Base-by-base conservation (phyloP, 345 rosid species). In the Arabis hirsuta region DNA sequence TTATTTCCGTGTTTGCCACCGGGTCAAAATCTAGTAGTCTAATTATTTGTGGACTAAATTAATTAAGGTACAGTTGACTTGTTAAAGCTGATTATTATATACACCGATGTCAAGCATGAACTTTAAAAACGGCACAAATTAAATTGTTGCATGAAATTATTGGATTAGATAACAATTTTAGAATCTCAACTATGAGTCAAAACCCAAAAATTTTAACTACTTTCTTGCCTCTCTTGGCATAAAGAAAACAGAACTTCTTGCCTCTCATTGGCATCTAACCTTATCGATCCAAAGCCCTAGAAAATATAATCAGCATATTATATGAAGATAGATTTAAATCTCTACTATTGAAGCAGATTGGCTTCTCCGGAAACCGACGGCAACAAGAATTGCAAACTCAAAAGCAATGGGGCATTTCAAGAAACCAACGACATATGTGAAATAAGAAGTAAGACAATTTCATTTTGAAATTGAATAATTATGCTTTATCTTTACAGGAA, bases 21-120 rank as follows among this genome's bases (percentile, higher is more conserved):
- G n/a, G n/a, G n/a, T n/a, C n/a, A n/a, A n/a, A n/a, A n/a, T n/a
- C n/a, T 31, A 31, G 34, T 31, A 31, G 22, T 66, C n/a, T 34
- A 31, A 59, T 16, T 57, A 65, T 55, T 42, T 26, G 8, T 67
- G 38, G 50, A 27, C 38, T 10, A 46, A 22, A 61, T 12, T 54
- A 45, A 8, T 9, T 47, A 11, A 67, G 55, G 42, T 14, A 36
- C 70, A 44, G 60, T 51, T 75, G 68, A 60, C 70, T 76, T 55
- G 64, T 55, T 52, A 60, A 43, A 29, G 32, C 3, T 58, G 24
- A 58, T 9, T 57, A 64, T 26, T 27, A 10, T 47, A 39, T 56
- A 14, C 32, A 65, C 55, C 39, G 47, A 51, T 12, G 62, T 43
- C 55, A 62, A 53, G 58, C 13, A 9, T 1, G 48, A 39, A 57